A percentile compares a stretch with the other conserved stretches of the same genome.
These are phyloP conservation scores for Ophiostoma montium DNA, from an alignment of 2,329 filamentous ascomycete species.

Conservation along the genomic window DNA sequence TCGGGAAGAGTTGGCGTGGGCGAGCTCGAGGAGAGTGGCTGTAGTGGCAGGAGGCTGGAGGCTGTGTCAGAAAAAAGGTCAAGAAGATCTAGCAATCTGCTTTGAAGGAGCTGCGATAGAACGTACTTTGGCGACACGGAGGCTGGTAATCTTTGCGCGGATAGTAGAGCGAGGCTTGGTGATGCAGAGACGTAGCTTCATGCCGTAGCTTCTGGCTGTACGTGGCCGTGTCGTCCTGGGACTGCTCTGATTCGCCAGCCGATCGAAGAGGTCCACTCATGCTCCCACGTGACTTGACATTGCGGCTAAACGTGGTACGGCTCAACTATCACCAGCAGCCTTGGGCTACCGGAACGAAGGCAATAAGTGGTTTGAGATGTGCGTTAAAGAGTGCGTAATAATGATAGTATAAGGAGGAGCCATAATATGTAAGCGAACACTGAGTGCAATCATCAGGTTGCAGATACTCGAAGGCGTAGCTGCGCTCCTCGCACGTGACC, in stretches of 20 bases:
- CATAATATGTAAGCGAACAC: too few species aligned
- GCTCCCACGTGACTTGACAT: too few species aligned
- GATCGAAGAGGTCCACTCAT: too few species aligned
- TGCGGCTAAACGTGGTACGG: too few species aligned
- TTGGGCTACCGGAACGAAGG: too few species aligned
- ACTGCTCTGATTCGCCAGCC: background rate
- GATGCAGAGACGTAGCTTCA: slow-evolving; percentile 5
- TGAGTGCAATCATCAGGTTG: too few species aligned
- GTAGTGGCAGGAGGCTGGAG: background rate
- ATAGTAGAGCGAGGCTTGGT: background rate
- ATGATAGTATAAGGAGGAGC: too few species aligned
- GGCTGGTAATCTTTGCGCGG: background rate
- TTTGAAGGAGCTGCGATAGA: background rate
- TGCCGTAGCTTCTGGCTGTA: background rate
- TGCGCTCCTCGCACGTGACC: background rate
- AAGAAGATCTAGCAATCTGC: background rate
- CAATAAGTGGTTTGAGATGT: too few species aligned
- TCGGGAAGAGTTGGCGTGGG: background rate
- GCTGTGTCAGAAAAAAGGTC: background rate
- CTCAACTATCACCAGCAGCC: too few species aligned
- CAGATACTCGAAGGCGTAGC: too few species aligned
- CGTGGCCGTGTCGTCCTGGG: background rate
- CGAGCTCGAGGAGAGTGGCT: background rate
- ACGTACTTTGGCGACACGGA: background rate
- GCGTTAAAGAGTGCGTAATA: too few species aligned